Evolutionary conservation across 345 rosid genomes (phyloP), one percentile per base, ranked within the genome.

Genomic region (Brassica carinata): DNA sequence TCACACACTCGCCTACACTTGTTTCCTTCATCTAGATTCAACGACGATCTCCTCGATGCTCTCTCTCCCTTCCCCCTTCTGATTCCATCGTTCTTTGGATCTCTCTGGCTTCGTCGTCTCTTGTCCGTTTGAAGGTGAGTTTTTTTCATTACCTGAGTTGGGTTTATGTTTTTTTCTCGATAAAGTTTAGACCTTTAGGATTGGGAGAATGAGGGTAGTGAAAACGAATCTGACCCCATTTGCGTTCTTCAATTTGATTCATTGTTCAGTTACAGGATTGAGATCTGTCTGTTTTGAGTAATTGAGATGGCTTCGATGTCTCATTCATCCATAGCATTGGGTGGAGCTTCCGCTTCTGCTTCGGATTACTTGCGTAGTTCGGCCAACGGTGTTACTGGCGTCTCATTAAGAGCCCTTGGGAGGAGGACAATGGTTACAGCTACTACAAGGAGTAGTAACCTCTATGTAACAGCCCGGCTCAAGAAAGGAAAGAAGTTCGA

Each of bases 401-500:
- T 91, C 15, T 87, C 95, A 14, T 79, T 93, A 85, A 87, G 83
- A 84, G 77, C 83, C 26, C 75, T 89, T 2, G 94, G 92, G 8
- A 84, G 89, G 8, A 84, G 89, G 4, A 10, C 14, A 69, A 75
- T 27, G 53, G 83, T 89, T 29, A 62, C 78, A 19, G 78, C 61
- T 4, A 80, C 45, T 14, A 58, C 72, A 5, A 48, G 14, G 19
- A 85, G 79, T 55, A 86, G 75, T 51, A 85, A 73, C 59, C 78
- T 82, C 0, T 29, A 79, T 4, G 87, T 92, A 11, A 68, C 81
- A 33, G 89, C 94, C 8, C 87, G 87, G 87, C 78, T 88, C 65
- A 89, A 92, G 88, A 96, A 90, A 86, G 88, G 83, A 69, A 93
- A 90, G 94, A 96, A 93, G 88, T 89, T 90, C 11, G 98, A 93